A percentile compares a stretch with the other conserved stretches of the same genome.
phyloP scores from a whole-genome alignment of 305 asterid genomes.

The Euphrasia arctica region DNA sequence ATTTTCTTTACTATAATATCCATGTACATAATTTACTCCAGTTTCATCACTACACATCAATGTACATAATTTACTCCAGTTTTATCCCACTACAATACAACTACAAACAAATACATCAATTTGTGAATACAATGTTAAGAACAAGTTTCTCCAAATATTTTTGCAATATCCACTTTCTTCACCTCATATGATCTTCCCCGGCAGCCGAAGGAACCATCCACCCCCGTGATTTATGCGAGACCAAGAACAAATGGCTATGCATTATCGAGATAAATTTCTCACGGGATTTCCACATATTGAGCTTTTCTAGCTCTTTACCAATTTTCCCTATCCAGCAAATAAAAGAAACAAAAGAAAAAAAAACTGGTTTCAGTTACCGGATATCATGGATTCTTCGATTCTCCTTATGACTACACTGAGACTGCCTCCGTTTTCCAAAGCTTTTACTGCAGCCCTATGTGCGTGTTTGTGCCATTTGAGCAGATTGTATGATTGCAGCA shows the following conservation, averaged over 20 bases:
- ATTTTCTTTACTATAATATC: too few species aligned
- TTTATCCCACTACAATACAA: too few species aligned
- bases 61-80: too few species aligned
- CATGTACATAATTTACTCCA: too few species aligned
- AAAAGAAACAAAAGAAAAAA: not conserved
- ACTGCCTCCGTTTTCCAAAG: constrained; percentile 69
- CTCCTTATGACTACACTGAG: constrained; percentile 65
- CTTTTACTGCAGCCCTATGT: constrained; percentile 76
- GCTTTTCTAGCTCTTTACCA: constrained; percentile 2
- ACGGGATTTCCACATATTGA: not conserved
- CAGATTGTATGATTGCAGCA: constrained; percentile 84
- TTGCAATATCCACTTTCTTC: not conserved
- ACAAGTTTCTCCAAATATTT: not conserved
- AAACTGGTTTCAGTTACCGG: constrained; percentile 29
- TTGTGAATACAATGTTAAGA: not conserved
- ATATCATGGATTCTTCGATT: constrained; percentile 72
- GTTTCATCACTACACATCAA: too few species aligned
- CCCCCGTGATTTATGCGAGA: not conserved
- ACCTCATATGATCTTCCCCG: not conserved
- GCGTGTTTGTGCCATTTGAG: constrained; percentile 83
- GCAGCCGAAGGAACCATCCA: not conserved
- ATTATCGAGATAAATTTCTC: not conserved
- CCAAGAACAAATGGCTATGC: not conserved
- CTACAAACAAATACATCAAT: not conserved
- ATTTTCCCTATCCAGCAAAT: constrained; percentile 19